Evolutionary conservation across 1,139 yeast genomes (phyloP).

Genomic region (Pichia sp.): DNA sequence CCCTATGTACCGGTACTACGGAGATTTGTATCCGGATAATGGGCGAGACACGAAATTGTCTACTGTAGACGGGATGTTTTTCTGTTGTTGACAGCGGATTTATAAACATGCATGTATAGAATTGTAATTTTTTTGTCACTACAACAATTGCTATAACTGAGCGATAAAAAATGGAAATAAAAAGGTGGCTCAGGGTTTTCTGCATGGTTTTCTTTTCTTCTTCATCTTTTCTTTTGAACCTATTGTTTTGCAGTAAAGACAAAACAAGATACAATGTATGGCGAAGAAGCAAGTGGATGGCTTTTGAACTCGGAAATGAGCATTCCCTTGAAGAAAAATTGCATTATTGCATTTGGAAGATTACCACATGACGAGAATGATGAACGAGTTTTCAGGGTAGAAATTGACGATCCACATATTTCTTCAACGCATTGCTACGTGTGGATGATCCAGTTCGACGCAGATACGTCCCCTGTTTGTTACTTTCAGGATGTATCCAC

Average conservation of each 20-base stretch:
- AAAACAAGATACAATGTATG: neutral
- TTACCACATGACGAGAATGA: constrained; percentile 48
- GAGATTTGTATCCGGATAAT: constrained; percentile 18
- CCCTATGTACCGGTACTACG: constrained; percentile 20
- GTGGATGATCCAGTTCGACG: constrained; percentile 42
- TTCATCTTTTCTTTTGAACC: no score
- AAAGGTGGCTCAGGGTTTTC: neutral
- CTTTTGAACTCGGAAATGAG: neutral
- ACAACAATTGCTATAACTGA: neutral
- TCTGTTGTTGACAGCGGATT: neutral
- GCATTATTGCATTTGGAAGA: constrained; percentile 61
- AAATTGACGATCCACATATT: constrained; percentile 19
- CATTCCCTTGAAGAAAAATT: constrained; percentile 51
- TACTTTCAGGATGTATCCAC: constrained; percentile 52
- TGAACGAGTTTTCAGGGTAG: constrained; percentile 25
- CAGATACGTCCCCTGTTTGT: constrained; percentile 42
- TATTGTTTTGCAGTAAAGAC: neutral
- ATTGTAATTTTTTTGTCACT: neutral
- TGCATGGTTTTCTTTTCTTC: neutral
- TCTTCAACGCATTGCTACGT: constrained; percentile 26
- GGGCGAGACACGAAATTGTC: constrained; percentile 14
- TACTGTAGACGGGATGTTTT: neutral
- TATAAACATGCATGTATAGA: neutral
- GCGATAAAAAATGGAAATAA: neutral
- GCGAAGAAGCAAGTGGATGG: constrained; percentile 1